phyloP scores from a whole-genome alignment of 768 basidiomycete species.

The Lactarius sanguifluus region DNA sequence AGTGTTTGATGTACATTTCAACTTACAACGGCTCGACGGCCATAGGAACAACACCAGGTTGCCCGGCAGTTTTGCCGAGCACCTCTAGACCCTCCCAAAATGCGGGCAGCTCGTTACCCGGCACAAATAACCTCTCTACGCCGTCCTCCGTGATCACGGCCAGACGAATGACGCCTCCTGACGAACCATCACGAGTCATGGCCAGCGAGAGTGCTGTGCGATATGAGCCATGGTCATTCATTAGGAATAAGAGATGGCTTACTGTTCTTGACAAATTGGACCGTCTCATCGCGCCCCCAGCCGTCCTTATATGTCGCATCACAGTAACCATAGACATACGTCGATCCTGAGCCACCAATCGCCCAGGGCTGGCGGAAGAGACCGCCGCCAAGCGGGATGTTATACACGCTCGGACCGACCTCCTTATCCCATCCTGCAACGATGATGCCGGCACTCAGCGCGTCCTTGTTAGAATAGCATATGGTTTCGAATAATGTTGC shows the following conservation, averaged over 20 bases:
- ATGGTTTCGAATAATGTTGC: slow-evolving; percentile 82
- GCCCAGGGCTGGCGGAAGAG: slow-evolving; percentile 98
- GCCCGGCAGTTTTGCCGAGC: slow-evolving; percentile 41
- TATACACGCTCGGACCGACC: slow-evolving; percentile 89
- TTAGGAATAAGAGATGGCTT: slow-evolving; percentile 37
- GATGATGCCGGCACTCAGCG: slow-evolving; percentile 88
- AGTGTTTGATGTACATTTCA: slow-evolving; percentile 9
- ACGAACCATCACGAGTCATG: slow-evolving; percentile 97
- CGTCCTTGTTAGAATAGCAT: slow-evolving; percentile 94
- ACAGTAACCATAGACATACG: slow-evolving; percentile 98
- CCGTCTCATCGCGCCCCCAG: slow-evolving; percentile 85
- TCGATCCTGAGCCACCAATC: slow-evolving; percentile 96
- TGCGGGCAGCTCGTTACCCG: slow-evolving; percentile 83
- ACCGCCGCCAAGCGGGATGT: slow-evolving; percentile 95
- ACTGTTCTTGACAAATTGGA: slow-evolving; percentile 97
- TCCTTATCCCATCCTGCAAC: slow-evolving; percentile 98
- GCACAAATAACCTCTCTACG: slow-evolving; percentile 90
- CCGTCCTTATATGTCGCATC: slow-evolving; percentile 97
- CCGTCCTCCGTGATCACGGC: slow-evolving; percentile 92
- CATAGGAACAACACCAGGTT: slow-evolving; percentile 43
- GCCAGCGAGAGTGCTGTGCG: slow-evolving; percentile 82
- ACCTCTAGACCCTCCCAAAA: slow-evolving; percentile 90
- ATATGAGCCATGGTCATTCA: background rate
- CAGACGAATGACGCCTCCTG: slow-evolving; percentile 97
- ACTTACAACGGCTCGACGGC: slow-evolving; percentile 40